Evolutionary conservation across 1,139 yeast species (phyloP).

Genomic region (Pichia sp.): DNA sequence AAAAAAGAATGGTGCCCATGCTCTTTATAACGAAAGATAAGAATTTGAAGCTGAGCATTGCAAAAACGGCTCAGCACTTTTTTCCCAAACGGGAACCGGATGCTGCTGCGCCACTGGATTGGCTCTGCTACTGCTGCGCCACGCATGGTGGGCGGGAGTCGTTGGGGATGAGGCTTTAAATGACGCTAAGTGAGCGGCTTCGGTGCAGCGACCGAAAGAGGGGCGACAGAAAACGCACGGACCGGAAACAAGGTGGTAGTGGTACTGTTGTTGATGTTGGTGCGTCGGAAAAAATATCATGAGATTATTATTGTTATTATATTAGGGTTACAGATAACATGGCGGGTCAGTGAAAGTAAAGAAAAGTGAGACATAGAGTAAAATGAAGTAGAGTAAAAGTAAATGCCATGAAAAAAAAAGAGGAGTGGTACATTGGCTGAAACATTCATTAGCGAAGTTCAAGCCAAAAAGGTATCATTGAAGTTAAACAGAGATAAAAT

Average conservation of each 20-base stretch:
- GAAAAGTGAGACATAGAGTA: background rate
- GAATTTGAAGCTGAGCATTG: slow-evolving; percentile 1
- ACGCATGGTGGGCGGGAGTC: too few species aligned
- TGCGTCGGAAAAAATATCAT: too few species aligned
- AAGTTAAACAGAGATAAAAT: background rate
- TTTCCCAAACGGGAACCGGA: background rate
- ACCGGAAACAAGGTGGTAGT: background rate
- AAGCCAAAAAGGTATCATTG: background rate
- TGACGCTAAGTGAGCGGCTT: too few species aligned
- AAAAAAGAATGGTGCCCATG: too few species aligned
- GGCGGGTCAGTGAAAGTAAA: background rate
- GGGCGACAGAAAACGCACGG: too few species aligned
- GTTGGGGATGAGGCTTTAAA: too few species aligned
- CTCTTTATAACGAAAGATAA: too few species aligned
- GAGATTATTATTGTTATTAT: background rate
- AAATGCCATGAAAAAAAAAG: background rate
- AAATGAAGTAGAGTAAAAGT: background rate
- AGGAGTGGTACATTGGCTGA: background rate
- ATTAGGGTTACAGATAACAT: background rate
- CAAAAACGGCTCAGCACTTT: background rate
- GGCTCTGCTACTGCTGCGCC: background rate
- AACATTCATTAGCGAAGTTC: too few species aligned
- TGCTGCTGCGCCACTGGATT: too few species aligned
- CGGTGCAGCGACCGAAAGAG: too few species aligned
- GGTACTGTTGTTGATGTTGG: too few species aligned